phyloP scores from a whole-genome alignment of 2,329 filamentous ascomycete species.

The Plenodomus lindquistii region DNA sequence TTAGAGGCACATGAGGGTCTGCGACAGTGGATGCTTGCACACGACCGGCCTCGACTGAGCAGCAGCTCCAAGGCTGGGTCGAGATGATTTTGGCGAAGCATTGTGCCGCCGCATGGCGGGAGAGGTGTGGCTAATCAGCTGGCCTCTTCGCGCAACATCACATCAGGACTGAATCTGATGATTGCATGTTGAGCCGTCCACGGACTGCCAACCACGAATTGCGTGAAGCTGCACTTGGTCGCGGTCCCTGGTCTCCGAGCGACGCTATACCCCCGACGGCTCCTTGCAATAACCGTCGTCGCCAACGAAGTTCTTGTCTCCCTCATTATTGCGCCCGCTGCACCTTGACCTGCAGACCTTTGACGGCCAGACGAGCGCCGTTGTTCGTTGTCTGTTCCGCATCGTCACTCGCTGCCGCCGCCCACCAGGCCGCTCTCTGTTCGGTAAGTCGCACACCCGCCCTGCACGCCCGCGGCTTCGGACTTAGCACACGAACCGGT shows the following conservation, averaged over 20 bases:
- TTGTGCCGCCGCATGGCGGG: not conserved
- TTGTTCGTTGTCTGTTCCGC: conserved; percentile 3
- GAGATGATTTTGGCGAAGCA: not conserved
- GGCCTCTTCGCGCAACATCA: not conserved
- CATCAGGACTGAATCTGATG: too few species aligned
- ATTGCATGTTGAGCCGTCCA: not conserved
- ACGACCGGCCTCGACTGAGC: not conserved
- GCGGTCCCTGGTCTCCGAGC: conserved; percentile 3
- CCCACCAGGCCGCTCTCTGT: conserved; percentile 8
- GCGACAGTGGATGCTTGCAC: conserved; percentile 8
- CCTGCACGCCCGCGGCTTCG: conserved; percentile 5
- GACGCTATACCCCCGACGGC: conserved; percentile 13
- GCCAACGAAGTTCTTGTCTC: not conserved
- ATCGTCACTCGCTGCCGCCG: conserved; percentile 11
- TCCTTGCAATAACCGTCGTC: conserved; percentile 5
- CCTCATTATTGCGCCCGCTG: not conserved
- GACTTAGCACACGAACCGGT: too few species aligned
- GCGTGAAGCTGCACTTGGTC: not conserved
- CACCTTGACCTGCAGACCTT: not conserved
- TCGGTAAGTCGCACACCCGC: conserved; percentile 20
- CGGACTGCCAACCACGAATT: not conserved
- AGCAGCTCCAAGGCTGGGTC: not conserved
- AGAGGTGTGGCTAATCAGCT: not conserved
- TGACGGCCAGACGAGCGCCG: not conserved
- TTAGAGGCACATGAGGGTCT: conserved; percentile 15